phyloP scores from a whole-genome alignment of 305 asterid genomes.

The Fraxinus velutina region DNA sequence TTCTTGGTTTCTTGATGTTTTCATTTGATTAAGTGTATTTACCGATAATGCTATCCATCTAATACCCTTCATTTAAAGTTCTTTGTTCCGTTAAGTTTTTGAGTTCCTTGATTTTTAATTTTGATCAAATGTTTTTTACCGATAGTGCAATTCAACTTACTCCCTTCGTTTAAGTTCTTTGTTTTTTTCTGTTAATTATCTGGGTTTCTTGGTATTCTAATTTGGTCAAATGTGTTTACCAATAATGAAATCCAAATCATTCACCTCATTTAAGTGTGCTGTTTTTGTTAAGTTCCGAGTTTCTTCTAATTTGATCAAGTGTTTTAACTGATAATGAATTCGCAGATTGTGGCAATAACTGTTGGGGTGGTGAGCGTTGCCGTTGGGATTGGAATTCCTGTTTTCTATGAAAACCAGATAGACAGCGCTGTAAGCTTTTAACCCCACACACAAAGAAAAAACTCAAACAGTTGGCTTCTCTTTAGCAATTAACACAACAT shows the following conservation, averaged over 20 bases:
- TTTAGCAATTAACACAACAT: not conserved
- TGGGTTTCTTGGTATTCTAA: not conserved
- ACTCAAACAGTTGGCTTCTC: not conserved
- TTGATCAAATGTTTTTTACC: not conserved
- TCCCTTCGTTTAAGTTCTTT: too few species aligned
- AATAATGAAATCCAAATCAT: not conserved
- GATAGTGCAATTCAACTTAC: not conserved
- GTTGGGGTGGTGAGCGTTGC: constrained; percentile 81
- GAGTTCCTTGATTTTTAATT: not conserved
- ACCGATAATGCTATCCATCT: not conserved
- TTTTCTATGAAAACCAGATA: constrained; percentile 78
- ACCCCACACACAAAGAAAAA: not conserved
- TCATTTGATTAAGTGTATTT: not conserved
- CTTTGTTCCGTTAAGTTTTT: not conserved
- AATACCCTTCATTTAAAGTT: not conserved
- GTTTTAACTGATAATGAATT: constrained; percentile 12
- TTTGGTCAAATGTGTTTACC: not conserved
- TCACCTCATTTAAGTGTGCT: not conserved
- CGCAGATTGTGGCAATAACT: constrained; percentile 70
- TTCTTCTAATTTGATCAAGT: not conserved
- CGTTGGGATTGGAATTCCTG: constrained; percentile 85
- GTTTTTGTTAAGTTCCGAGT: not conserved
- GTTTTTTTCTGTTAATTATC: not conserved
- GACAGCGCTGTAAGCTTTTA: constrained; percentile 63
- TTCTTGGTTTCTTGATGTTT: not conserved